Evolutionary conservation across 305 asterid genomes (phyloP).

Genomic region (Rubia peregrina): DNA sequence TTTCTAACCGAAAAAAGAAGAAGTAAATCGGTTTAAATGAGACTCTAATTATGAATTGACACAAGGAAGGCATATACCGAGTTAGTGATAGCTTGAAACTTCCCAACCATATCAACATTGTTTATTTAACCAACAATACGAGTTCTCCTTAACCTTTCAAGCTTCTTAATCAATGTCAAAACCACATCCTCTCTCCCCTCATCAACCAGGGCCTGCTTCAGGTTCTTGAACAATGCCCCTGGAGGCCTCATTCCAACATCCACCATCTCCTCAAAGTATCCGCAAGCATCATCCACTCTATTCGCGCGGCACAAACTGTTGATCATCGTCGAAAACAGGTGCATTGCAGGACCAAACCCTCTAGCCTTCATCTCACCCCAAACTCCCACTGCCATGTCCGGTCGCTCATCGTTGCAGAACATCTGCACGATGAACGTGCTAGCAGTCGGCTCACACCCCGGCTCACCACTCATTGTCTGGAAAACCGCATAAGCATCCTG

Average conservation of each 20-base stretch:
- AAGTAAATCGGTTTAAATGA: no score
- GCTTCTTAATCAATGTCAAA: slow-evolving; percentile 31
- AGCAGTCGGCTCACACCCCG: slow-evolving; percentile 49
- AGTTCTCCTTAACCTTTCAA: slow-evolving; percentile 45
- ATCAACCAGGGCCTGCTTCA: slow-evolving; percentile 49
- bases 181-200: slow-evolving; percentile 52
- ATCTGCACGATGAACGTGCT: slow-evolving; percentile 74
- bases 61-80: background rate
- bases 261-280: slow-evolving; percentile 55
- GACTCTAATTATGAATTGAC: no score
- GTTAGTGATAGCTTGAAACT: background rate
- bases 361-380: slow-evolving; percentile 73
- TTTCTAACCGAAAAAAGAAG: no score
- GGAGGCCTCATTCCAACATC: slow-evolving; percentile 85
- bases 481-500: slow-evolving; percentile 55
- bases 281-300: slow-evolving; percentile 49
- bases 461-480: slow-evolving; percentile 47
- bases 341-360: slow-evolving; percentile 74
- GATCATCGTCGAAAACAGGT: slow-evolving; percentile 59
- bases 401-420: slow-evolving; percentile 54
- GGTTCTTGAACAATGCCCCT: slow-evolving; percentile 38
- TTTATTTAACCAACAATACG: slow-evolving; percentile 23
- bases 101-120: background rate
- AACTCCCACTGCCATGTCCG: slow-evolving; percentile 53
- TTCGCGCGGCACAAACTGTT: slow-evolving; percentile 41